Evolutionary conservation across 495 filamentous ascomycete species (phyloP), one percentile per base, ranked within the genome.

Genomic region (Aspergillus taichungensis): DNA sequence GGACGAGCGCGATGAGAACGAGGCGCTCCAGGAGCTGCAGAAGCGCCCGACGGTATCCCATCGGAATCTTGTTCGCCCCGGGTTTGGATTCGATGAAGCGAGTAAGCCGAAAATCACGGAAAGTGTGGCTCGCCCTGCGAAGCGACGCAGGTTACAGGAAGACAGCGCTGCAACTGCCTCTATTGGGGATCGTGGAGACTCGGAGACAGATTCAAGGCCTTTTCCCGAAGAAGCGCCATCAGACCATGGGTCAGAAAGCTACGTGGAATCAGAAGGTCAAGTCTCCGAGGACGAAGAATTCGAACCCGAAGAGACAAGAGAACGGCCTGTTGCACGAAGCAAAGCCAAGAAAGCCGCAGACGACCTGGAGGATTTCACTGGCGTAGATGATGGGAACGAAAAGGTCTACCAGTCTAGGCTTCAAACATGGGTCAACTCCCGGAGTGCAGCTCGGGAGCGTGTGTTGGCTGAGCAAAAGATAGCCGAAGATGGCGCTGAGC

Each of bases 331-430:
- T 69, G 59, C 46, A 58, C 62, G 28, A 72, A 72, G 50, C 65
- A 68, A 53, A 43, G 44, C 24, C 6, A 56, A 10, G 64, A 73
- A 53, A 54, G 42, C 39, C 6, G 66, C 67, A 13, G 73, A 71
- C 12, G 73, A 75, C 24, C 62, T 75, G 30, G 74, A 88, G 47
- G 86, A 90, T 61, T 57, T 94, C 30, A 78, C 77, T 39, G 78
- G 80, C 7, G 72, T 95, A 37, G 92, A 98, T 59, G 92, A 98
- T 62, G 92, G 92, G 0, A 87, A 95, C 43, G 92, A 97, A 63
- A 69, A 71, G 5, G 67, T 88, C 6, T 98, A 94, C 58, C 85
- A 90, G 60, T 59, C 59, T n/a, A 75, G 92, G 40, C 62, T 97
- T 12, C 69, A 74, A 31, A 76, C 75, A 30, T 98, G 92, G 92